Conservation (phyloP, 139 green algal species). For the Haematococcus sp. region DNA sequence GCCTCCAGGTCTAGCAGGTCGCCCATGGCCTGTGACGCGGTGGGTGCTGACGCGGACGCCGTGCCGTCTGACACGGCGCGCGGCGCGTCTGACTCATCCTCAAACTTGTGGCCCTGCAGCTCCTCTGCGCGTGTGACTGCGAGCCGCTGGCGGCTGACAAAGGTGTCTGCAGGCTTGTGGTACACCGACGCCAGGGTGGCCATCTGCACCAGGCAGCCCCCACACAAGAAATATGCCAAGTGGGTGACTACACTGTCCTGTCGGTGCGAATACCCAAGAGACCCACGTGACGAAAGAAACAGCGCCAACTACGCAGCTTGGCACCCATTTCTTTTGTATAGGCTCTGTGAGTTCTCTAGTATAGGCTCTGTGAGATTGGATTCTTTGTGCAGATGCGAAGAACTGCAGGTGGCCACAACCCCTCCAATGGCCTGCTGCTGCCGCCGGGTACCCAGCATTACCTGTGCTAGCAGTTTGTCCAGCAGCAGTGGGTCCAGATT, state of each 20-base stretch:
- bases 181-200: slow-evolving; percentile 88
- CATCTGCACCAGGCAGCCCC: slow-evolving; percentile 13
- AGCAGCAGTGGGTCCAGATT: slow-evolving; percentile 81
- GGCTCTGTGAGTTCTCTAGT: neutral
- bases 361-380: slow-evolving; percentile 22
- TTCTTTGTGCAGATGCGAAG: slow-evolving; percentile 23
- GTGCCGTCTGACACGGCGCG: slow-evolving; percentile 12
- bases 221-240: too few species aligned
- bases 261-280: too few species aligned
- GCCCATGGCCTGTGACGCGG: slow-evolving; percentile 51
- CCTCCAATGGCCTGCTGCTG: neutral
- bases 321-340: neutral
- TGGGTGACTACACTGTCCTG: too few species aligned
- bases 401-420: slow-evolving; percentile 2
- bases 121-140: slow-evolving; percentile 67
- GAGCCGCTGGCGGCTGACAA: slow-evolving; percentile 71
- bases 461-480: slow-evolving; percentile 47
- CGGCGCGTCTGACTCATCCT: slow-evolving; percentile 27
- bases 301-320: too few species aligned
- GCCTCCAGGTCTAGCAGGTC: slow-evolving; percentile 75
- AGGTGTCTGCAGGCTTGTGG: slow-evolving; percentile 88
- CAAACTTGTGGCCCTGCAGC: slow-evolving; percentile 28
- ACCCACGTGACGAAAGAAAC: too few species aligned
- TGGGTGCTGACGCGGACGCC: slow-evolving; percentile 14
- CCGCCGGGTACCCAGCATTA: neutral